Evolutionary conservation across 1,139 yeast species (phyloP), one percentile per base, ranked within the genome.

Genomic region (Geotrichum bryndzae): DNA sequence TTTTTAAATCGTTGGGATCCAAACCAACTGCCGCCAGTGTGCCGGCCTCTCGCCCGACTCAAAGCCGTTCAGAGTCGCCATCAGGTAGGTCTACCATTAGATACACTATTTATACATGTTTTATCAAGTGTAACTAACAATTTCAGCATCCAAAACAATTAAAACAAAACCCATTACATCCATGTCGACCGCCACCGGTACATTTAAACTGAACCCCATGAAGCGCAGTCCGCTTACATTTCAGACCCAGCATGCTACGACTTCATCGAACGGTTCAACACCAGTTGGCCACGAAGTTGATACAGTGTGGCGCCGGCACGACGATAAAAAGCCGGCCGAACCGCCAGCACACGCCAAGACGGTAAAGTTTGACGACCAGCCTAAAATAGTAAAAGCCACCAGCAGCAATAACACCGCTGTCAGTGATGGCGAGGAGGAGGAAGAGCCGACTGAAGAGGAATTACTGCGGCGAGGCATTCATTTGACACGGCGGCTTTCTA

Each of bases 401-500:
- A 38, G 15, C 18, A 38, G 18, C 15, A n/a, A 10, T 38, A 38
- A 38, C 45, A 18, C 18, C 18, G 45, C 45, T 38, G 58, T 50
- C 13, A 38, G 57, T 22, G 59, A 64, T 31, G 55, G 61, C 4
- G 61, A 60, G 22, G 23, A 57, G 18, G 33, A 53, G 23, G 51
- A 54, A 45, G 56, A 61, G 33, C 61, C 62, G 25, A 61, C 74
- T 4, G 78, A 76, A 62, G 78, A 75, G 56, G 78, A 76, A 53
- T 68, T 76, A 33, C 62, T 68, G 56, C 73, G 70, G 60, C 68
- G 66, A 57, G 78, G 78, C 3, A 76, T 76, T 50, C 72, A 70
- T 51, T 66, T 76, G 31, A 69, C 78, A 1, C 75, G 73, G 46
- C 65, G 77, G 13, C 68, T 73, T 48, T 69, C 72, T 15, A 67